A percentile compares a stretch with the other conserved stretches of the same genome.
phyloP scores from a whole-genome alignment of 2,329 filamentous ascomycete genomes.

The Botrytis medusae region DNA sequence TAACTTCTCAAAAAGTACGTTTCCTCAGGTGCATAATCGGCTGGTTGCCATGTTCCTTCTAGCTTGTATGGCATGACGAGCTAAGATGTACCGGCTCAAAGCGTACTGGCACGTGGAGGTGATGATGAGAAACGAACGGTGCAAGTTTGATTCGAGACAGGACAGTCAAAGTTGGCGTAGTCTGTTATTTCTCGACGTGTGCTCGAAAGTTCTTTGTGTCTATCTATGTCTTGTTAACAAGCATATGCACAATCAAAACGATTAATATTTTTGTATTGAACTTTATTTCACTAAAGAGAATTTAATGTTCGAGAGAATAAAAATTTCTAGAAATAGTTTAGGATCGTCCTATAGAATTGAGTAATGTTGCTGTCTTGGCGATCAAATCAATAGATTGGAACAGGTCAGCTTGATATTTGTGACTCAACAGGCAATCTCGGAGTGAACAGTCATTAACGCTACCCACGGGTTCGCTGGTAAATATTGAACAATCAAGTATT shows the following conservation, averaged over 20 bases:
- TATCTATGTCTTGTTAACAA: neutral
- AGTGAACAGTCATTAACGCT: neutral
- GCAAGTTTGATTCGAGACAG: neutral
- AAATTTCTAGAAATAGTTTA: neutral
- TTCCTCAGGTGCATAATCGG: neutral
- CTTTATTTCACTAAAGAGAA: no score
- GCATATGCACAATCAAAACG: neutral
- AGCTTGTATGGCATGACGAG: neutral
- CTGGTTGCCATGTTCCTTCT: neutral
- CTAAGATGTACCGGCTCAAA: neutral
- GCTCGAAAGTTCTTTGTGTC: neutral
- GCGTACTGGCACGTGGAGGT: neutral
- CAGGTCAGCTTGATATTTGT: neutral
- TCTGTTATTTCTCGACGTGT: neutral
- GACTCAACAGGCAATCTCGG: neutral
- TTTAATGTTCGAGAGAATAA: neutral
- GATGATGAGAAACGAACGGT: neutral
- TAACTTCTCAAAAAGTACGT: rapidly evolving
- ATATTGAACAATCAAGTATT: neutral
- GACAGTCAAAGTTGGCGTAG: neutral
- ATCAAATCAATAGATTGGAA: neutral
- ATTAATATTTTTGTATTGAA: neutral
- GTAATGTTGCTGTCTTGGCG: neutral
- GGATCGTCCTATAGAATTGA: neutral
- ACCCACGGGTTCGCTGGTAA: neutral